Evolutionary conservation across 306 rosid species (phyloP), one percentile per base, ranked within the genome.

Genomic region (Glycyrrhiza uralensis): DNA sequence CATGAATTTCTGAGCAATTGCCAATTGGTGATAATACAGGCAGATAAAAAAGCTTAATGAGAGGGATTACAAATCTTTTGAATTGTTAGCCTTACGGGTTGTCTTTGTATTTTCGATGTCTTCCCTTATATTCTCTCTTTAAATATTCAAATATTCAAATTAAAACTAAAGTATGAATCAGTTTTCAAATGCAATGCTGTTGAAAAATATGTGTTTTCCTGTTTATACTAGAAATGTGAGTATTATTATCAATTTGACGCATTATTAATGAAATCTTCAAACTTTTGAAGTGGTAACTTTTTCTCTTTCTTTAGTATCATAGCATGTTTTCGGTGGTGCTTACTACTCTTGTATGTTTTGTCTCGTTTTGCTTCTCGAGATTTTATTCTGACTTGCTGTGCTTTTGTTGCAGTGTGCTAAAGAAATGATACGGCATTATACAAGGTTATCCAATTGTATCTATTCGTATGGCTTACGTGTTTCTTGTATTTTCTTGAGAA

Each of bases 331-430:
- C 18, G 49, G 6, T 29, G 10, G 71, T 59, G 32, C 30, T 49
- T 22, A 54, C 51, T 44, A n/a, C 26, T 71, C 32, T 33, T 23
- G 2, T 13, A 15, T 35, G 4, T 45, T 30, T 15, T 2, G 10
- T 36, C n/a, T n/a, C n/a, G n/a, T 47, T 79, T 65, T 57, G 29
- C 39, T 36, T 67, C 52, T 11, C 28, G 65, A 66, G 39, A 64
- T 20, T 23, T 55, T 38, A 18, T 63, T 68, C 73, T 56, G 62
- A 56, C 75, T 75, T 22, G 26, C 30, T 55, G 18, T 75, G 74
- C 64, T 63, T 54, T 45, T 63, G 46, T 73, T 80, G 84, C 90
- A 87, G 97, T 76, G 93, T 86, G 13, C 85, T 89, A 79, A 92
- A 88, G 89, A 91, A 92, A 82, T 89, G 87, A 92, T 72, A 18